Conservation (phyloP, 2,329 filamentous ascomycete species). For the Colletotrichum zoysiae region DNA sequence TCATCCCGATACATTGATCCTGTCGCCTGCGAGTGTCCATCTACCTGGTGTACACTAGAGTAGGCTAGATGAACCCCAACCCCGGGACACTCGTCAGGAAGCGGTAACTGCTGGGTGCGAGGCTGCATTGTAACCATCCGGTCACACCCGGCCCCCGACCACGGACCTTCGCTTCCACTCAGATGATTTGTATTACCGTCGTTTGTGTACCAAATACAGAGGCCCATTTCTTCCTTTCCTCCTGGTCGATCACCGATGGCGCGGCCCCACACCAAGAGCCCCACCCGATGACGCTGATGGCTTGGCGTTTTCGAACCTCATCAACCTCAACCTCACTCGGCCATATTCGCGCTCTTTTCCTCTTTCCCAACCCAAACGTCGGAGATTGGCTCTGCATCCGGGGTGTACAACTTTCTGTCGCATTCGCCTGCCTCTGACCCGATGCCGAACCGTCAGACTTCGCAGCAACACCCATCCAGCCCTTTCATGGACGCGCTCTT, state of each 20-base stretch:
- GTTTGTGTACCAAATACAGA: neutral
- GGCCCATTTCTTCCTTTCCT: slow-evolving; percentile 1
- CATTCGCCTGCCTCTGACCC: slow-evolving; percentile 17
- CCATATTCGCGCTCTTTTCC: slow-evolving; percentile 7
- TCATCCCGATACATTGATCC: slow-evolving; percentile 14
- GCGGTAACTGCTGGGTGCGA: slow-evolving; percentile 4
- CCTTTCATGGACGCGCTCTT: slow-evolving; percentile 3
- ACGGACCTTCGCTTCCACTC: slow-evolving; percentile 18
- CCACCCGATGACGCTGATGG: slow-evolving; percentile 35
- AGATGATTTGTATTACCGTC: slow-evolving; percentile 31
- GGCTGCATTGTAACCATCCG: slow-evolving; percentile 27
- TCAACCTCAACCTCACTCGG: slow-evolving; percentile 16
- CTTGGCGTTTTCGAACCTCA: slow-evolving; percentile 20
- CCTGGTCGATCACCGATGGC: slow-evolving; percentile 21
- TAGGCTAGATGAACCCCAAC: slow-evolving; percentile 25
- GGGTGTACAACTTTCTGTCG: neutral
- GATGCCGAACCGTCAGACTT: neutral
- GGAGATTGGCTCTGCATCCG: slow-evolving; percentile 13
- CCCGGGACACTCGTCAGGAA: slow-evolving; percentile 12
- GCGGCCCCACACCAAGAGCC: slow-evolving; percentile 25
- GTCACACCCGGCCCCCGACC: neutral
- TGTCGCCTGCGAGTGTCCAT: slow-evolving; percentile 23
- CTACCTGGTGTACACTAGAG: neutral
- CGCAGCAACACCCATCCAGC: slow-evolving; percentile 6
- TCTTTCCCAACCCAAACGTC: slow-evolving; percentile 18